Evolutionary conservation across 257 asterid genomes (phyloP), one percentile per base, ranked within the genome.

Genomic region (Petrea volubilis): DNA sequence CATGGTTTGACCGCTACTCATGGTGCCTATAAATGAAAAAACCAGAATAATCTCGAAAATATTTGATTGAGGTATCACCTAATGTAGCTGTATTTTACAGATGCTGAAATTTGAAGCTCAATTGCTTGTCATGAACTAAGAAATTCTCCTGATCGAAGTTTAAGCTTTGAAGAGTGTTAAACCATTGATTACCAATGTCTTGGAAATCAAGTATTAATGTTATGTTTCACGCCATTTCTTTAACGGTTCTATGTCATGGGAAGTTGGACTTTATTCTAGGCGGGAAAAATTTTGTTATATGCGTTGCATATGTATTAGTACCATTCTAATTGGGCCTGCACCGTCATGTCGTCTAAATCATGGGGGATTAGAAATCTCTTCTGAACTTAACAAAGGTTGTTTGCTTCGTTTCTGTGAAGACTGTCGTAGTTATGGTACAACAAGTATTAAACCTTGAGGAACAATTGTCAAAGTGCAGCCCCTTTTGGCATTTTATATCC

Each of bases 321-420:
- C 56, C 20, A 33, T 53, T 24, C 50, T 5, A 57, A 21, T 56
- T 46, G 14, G 44, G 21, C 47, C 20, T 7, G 36, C 10, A 2
- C n/a, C n/a, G 25, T 50, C 27, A 27, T 61, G 5, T 34, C 7
- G 9, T 49, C 14, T 24, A 63, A 49, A 5, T 7, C 43, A 64
- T 33, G 33, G 21, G 31, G 20, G 43, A 15, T 18, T 24, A 60
- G 23, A 46, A 55, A 23, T n/a, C 29, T 55, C 38, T 36, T 47
- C 28, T 56, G 18, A 49, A 27, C 21, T 43, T 52, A 51, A 43
- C 31, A 4, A 25, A 17, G 4, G 11, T 10, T 60, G 49, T 1
- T 44, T 24, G 68, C 57, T 18, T 64, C 55, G 14, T 64, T 24
- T 57, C 29, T 4, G 21, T 43, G 59, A 74, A 59, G 67, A 18